phyloP scores from a whole-genome alignment of 106 monocot species.

The Apostasia ramifera region DNA sequence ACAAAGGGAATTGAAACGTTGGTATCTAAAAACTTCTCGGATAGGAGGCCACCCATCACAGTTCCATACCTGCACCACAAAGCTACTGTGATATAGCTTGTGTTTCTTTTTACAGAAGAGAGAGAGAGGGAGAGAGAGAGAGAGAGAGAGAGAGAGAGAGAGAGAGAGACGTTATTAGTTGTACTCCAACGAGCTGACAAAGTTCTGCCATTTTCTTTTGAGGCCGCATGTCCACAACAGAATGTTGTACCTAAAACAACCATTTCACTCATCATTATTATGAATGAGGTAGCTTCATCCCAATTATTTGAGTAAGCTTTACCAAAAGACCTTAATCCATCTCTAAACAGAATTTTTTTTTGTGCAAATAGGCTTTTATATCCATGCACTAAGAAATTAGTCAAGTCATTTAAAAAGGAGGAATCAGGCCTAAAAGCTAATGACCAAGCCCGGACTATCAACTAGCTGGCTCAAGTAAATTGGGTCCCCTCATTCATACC shows the following conservation, averaged over 20 bases:
- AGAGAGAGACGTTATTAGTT: slow-evolving; percentile 83
- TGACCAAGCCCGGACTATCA: no score
- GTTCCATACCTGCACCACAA: slow-evolving; percentile 79
- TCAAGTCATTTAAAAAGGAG: no score
- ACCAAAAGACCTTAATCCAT: no score
- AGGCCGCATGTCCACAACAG: slow-evolving; percentile 91
- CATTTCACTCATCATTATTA: neutral
- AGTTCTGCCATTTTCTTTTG: slow-evolving; percentile 89
- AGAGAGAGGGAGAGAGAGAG: neutral
- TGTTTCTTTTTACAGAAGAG: no score
- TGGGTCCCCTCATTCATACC: no score
- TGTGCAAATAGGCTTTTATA: no score
- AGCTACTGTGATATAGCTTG: neutral
- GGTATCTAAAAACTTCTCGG: slow-evolving; percentile 90
- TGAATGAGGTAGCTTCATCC: neutral
- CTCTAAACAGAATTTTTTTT: no score
- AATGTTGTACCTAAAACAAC: slow-evolving; percentile 80
- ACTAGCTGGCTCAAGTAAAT: no score
- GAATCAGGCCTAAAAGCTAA: no score
- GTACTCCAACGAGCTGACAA: slow-evolving; percentile 72
- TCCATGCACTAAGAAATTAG: no score
- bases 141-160: slow-evolving; percentile 29
- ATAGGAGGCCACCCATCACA: slow-evolving; percentile 93
- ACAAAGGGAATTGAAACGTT: slow-evolving; percentile 83
- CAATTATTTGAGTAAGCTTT: no score